These are phyloP conservation scores for Suhomyces sp. DNA, from an alignment of 805 yeast genomes.

Conservation along the genomic window DNA sequence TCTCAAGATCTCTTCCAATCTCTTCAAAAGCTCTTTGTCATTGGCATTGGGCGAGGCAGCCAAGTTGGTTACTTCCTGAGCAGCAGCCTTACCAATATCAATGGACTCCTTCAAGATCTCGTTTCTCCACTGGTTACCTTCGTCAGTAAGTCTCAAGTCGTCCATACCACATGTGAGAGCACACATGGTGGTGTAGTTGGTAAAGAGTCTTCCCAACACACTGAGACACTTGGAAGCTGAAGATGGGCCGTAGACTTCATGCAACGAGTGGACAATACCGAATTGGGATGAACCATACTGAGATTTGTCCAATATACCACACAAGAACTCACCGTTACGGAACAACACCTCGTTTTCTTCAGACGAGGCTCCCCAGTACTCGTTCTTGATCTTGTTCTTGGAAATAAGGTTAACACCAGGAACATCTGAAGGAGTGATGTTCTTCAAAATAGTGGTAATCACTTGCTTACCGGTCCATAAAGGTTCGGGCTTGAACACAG, in stretches of 20 bases:
- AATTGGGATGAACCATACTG: constrained; percentile 98
- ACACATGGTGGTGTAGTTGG: constrained; percentile 85
- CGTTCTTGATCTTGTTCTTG: constrained; percentile 86
- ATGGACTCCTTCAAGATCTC: constrained; percentile 75
- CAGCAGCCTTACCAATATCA: constrained; percentile 88
- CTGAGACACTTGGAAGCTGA: constrained; percentile 87
- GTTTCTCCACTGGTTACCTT: constrained; percentile 86
- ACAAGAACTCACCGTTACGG: constrained; percentile 78
- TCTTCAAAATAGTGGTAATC: constrained; percentile 84
- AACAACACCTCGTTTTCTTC: constrained; percentile 83
- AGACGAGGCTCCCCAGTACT: constrained; percentile 89
- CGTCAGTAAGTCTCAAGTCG: constrained; percentile 85
- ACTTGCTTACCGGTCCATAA: constrained; percentile 99
- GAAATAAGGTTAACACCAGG: constrained; percentile 89
- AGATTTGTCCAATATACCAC: constrained; percentile 95
- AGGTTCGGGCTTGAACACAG: constrained; percentile 80
- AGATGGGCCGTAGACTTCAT: constrained; percentile 90
- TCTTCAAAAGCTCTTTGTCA: constrained; percentile 76
- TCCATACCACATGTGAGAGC: constrained; percentile 99
- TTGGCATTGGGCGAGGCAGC: constrained; percentile 43
- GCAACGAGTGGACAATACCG: constrained; percentile 94
- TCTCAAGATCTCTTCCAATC: constrained; percentile 91
- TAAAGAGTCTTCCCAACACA: constrained; percentile 92
- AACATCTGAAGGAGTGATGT: constrained; percentile 79
- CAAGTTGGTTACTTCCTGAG: constrained; percentile 89